Evolutionary conservation across 1,284 basidiomycete genomes (phyloP).

Genomic region (Clitocybe nebularis): DNA sequence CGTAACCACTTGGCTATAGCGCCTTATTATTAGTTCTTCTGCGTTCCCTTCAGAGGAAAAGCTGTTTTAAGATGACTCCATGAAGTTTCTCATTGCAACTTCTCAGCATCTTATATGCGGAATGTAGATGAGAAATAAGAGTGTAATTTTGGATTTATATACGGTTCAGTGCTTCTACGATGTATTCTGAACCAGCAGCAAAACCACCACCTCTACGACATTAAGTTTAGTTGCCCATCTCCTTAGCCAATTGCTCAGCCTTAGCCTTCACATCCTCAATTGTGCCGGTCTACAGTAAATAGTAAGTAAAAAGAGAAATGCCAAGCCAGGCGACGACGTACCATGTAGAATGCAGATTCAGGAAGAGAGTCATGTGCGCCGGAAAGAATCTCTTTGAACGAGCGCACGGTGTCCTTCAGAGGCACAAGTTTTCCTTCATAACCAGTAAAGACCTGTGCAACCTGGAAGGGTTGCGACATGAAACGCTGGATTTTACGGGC

Average conservation of each 20-base stretch:
- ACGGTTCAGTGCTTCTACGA: slow-evolving; percentile 12
- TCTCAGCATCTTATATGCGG: too few species aligned
- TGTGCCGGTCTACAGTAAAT: slow-evolving; percentile 61
- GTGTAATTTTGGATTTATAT: slow-evolving; percentile 10
- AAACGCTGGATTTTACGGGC: slow-evolving; percentile 92
- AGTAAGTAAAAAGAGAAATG: too few species aligned
- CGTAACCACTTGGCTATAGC: slow-evolving; percentile 45
- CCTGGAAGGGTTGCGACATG: slow-evolving; percentile 99
- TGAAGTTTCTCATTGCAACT: too few species aligned
- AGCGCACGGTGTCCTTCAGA: slow-evolving; percentile 88
- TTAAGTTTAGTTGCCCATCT: slow-evolving; percentile 64
- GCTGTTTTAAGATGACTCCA: too few species aligned
- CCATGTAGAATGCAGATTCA: slow-evolving; percentile 94
- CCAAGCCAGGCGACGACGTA: too few species aligned
- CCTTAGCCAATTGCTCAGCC: slow-evolving; percentile 94
- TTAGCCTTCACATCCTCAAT: slow-evolving; percentile 95
- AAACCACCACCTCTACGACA: slow-evolving; percentile 9
- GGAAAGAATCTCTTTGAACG: slow-evolving; percentile 94
- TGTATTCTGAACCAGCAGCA: slow-evolving; percentile 9
- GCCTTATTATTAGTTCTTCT: too few species aligned
- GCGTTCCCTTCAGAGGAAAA: too few species aligned
- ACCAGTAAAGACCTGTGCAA: slow-evolving; percentile 99
- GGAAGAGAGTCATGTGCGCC: slow-evolving; percentile 87
- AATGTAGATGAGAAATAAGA: slow-evolving; percentile 1
- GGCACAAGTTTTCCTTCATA: slow-evolving; percentile 95